A percentile compares a stretch with the other conserved stretches of the same genome.
Evolutionary conservation across 805 yeast genomes (phyloP).

Genomic region (Zygoascus flipseniorum): DNA sequence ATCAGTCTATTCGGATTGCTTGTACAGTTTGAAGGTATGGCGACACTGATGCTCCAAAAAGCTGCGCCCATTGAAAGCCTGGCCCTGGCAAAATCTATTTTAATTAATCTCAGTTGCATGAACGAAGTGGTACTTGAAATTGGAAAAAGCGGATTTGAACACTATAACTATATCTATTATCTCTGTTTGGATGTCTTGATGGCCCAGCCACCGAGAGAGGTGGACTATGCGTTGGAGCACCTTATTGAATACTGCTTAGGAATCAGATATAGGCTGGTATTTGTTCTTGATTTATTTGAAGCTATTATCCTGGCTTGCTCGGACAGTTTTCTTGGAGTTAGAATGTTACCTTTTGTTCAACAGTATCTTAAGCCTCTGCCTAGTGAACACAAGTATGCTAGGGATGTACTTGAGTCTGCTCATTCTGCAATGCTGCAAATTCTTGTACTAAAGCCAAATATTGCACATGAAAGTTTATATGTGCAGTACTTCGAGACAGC

Average conservation of each 20-base stretch:
- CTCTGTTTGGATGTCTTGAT: conserved; percentile 37
- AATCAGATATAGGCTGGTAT: conserved; percentile 6
- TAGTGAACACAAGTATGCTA: conserved; percentile 7
- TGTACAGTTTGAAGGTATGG: conserved; percentile 21
- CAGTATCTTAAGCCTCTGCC: conserved; percentile 13
- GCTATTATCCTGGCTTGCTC: conserved; percentile 26
- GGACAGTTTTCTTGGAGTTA: conserved; percentile 30
- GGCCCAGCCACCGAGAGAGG: conserved; percentile 8
- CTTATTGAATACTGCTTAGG: neutral
- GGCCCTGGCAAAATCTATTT: conserved; percentile 13
- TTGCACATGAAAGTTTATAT: conserved; percentile 14
- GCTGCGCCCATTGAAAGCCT: neutral
- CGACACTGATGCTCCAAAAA: conserved; percentile 12
- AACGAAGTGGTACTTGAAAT: conserved; percentile 22
- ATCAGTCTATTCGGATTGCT: conserved; percentile 18
- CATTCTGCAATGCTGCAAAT: conserved; percentile 49
- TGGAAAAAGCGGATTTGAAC: conserved; percentile 25
- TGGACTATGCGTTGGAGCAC: neutral
- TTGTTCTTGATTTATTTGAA: conserved; percentile 29
- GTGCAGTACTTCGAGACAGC: conserved; percentile 39
- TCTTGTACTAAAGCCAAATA: conserved; percentile 5
- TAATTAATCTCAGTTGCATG: conserved; percentile 15
- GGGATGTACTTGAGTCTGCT: conserved; percentile 45
- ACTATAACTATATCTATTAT: conserved; percentile 51
- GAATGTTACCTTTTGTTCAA: conserved; percentile 25